Conservation (phyloP, 495 filamentous ascomycete species). For the Filosporella fistucella region DNA sequence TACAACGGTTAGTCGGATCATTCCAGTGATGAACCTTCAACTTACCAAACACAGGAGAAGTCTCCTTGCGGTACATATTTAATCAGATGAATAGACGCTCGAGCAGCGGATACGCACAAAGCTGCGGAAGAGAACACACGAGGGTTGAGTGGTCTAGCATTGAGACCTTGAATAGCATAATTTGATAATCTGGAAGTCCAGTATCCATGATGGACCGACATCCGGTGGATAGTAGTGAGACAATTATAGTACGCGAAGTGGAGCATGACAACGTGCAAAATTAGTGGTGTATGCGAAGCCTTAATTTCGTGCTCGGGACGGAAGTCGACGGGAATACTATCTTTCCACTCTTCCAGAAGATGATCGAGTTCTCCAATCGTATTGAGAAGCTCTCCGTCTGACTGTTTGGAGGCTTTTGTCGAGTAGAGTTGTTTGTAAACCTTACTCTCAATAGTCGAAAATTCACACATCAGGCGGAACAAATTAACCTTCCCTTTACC, state of each 20-base stretch:
- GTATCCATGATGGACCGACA: constrained; percentile 97
- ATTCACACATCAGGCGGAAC: constrained; percentile 86
- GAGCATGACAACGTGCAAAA: constrained; percentile 86
- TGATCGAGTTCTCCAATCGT: constrained; percentile 94
- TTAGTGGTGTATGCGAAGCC: constrained; percentile 79
- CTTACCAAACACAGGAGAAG: constrained; percentile 92
- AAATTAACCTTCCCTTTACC: constrained; percentile 93
- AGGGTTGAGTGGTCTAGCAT: constrained; percentile 85
- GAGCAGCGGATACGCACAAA: constrained; percentile 84
- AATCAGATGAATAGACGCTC: constrained; percentile 88
- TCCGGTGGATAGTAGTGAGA: constrained; percentile 94
- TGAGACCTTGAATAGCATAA: constrained; percentile 90
- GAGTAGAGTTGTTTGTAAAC: constrained; percentile 95
- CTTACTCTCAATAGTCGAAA: constrained; percentile 85
- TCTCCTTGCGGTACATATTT: constrained; percentile 96
- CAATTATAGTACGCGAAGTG: constrained; percentile 99
- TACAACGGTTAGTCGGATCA: constrained; percentile 27
- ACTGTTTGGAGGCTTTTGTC: constrained; percentile 85
- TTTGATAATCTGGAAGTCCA: constrained; percentile 96
- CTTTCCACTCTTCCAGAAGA: constrained; percentile 94
- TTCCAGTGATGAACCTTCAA: constrained; percentile 26
- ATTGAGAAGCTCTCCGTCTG: constrained; percentile 89
- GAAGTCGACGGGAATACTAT: constrained; percentile 88
- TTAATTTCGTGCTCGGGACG: constrained; percentile 94
- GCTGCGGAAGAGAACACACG: constrained; percentile 92